A percentile compares a stretch with the other conserved stretches of the same genome.
Conservation (phyloP, 1,284 basidiomycete species). For the Cryptococcus sp. region DNA sequence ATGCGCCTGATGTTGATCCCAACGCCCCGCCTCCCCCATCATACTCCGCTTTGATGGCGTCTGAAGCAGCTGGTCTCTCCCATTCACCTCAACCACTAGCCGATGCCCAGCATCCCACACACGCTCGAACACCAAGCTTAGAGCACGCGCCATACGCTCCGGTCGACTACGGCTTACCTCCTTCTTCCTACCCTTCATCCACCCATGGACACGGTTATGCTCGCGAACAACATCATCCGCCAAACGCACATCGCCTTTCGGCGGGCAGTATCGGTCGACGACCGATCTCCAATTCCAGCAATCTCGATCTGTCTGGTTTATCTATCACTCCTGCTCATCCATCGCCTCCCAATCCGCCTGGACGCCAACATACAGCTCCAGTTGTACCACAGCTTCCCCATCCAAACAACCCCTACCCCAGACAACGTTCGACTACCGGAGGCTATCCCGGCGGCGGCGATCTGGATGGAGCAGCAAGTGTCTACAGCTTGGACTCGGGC, state of each 20-base stretch:
- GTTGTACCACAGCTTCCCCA: constrained; percentile 2
- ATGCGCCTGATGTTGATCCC: constrained; percentile 17
- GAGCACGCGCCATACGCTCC: constrained; percentile 44
- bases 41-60: constrained; percentile 39
- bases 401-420: constrained; percentile 9
- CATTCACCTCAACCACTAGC: constrained; percentile 29
- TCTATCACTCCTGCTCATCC: constrained; percentile 30
- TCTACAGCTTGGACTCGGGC: constrained; percentile 48
- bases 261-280: constrained; percentile 28
- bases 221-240: constrained; percentile 14
- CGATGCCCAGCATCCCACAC: constrained; percentile 6
- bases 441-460: constrained; percentile 13
- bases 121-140: constrained; percentile 20
- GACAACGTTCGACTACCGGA: constrained; percentile 22
- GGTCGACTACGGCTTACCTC: constrained; percentile 44
- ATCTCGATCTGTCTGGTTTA: constrained; percentile 39
- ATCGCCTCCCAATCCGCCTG: not conserved
- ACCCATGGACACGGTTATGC: constrained; percentile 14
- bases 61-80: constrained; percentile 22
- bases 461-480: constrained; percentile 37
- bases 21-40: constrained; percentile 37
- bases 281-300: constrained; percentile 44
- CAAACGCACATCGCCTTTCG: constrained; percentile 30
- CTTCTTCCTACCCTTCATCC: constrained; percentile 15
- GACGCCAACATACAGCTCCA: constrained; percentile 9